Evolutionary conservation across 1,284 basidiomycete genomes (phyloP), one percentile per base, ranked within the genome.

Genomic region (Ceratobasidium sp.): DNA sequence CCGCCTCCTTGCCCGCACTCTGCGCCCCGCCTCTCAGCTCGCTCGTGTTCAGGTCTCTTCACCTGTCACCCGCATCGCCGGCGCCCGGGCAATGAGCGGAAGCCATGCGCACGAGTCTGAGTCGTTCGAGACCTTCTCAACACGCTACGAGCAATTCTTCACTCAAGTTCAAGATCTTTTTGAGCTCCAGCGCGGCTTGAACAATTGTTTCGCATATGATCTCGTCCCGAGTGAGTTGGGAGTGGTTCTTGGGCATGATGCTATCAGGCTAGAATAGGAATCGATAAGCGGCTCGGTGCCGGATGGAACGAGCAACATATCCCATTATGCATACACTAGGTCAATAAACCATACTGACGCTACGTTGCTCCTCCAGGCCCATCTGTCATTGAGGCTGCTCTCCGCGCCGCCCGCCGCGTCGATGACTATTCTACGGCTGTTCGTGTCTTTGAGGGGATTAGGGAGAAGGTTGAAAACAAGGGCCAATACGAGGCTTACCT

Each of bases 191-290:
- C 93, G 97, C 75, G 97, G 97, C 58, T 87, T 99, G 78, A 99
- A 99, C 88, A 99, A 99, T 88, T 98, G 95, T 85, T 99, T 99
- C 81, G 94, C 97, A 1, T 97, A 99, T 83, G 97, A 99, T 83
- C 88, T 99, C 76, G 98, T 99, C 30, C 97, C 97, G 9, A 66
- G 62, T 66, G 32, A 66, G 62, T 41, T 28, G 26, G n/a, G 54
- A 44, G 18, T 44, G 58, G 18, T 43, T 23, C 41, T 26, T 21
- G 35, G 58, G 58, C 55, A 9, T 58, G 44, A 11, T 46, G 21
- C 21, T 14, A 11, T 21, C 21, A 21, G 44, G 44, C 2, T 21
- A 46, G 44, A 14, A 46, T 21, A 11, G 21, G 44, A 46, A 21
- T 4, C 21, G 44, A 21, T 46, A 46, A 16, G 16, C 21, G 14